Percentiles rank a stretch among this genome's conserved stretches.
phyloP scores from a whole-genome alignment of 2,329 filamentous ascomycete species.

The Tolypocladium nubicola region DNA sequence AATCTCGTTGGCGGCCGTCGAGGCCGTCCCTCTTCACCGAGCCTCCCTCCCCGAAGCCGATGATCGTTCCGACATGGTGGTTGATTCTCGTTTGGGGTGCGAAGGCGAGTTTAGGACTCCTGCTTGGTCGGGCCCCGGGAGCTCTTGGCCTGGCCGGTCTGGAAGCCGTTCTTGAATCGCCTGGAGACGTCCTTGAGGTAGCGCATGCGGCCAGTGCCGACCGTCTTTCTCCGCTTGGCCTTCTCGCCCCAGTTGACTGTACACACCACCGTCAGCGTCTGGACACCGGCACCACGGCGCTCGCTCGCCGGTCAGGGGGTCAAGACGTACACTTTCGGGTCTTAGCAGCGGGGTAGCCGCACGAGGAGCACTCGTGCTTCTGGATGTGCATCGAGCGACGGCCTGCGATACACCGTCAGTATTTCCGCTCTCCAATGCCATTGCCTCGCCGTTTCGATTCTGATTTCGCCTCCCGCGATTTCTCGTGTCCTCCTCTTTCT shows the following conservation, averaged over 20 bases:
- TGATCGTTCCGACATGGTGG: constrained; percentile 4
- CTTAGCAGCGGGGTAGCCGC: constrained; percentile 97
- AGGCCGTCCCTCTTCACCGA: not conserved
- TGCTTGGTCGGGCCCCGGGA: constrained; percentile 36
- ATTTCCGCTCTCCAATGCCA: constrained; percentile 1
- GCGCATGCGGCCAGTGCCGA: constrained; percentile 90
- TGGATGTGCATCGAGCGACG: constrained; percentile 98
- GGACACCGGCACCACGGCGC: not conserved
- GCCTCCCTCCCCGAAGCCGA: constrained; percentile 1
- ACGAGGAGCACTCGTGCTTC: constrained; percentile 93
- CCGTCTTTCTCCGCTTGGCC: constrained; percentile 99
- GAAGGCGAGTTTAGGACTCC: constrained; percentile 9
- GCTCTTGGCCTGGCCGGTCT: constrained; percentile 76
- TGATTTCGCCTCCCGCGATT: constrained; percentile 2
- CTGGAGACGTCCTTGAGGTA: constrained; percentile 88
- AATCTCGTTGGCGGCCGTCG: not conserved
- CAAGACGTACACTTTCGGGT: constrained; percentile 87
- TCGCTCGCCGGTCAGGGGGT: not conserved
- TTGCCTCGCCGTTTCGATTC: constrained; percentile 4
- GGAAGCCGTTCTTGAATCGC: constrained; percentile 98
- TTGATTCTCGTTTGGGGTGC: constrained; percentile 3
- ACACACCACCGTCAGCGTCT: constrained; percentile 1
- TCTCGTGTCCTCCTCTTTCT: constrained; percentile 4
- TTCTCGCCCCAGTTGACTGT: constrained; percentile 99
- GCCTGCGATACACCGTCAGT: constrained; percentile 42